Evolutionary conservation across 1,139 yeast genomes (phyloP).

Genomic region (Groenewaldozyma sp.): DNA sequence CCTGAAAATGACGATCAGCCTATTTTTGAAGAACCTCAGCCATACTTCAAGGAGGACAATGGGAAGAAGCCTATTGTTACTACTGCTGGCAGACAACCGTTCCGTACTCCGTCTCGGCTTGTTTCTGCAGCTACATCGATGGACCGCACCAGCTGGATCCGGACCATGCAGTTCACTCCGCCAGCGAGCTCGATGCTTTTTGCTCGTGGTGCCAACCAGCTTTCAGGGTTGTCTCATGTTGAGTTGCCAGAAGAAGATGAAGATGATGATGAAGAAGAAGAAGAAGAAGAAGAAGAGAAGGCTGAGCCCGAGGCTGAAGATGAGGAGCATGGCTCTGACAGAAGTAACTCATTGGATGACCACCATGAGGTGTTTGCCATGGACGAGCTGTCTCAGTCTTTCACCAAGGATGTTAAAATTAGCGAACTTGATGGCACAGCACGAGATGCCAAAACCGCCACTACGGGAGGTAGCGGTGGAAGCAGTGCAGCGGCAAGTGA

Average conservation of each 20-base stretch:
- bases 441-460: neutral
- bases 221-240: slow-evolving; percentile 8
- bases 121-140: slow-evolving; percentile 12
- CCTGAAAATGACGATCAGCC: slow-evolving; percentile 12
- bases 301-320: slow-evolving; percentile 3
- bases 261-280: slow-evolving; percentile 12
- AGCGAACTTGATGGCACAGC: neutral
- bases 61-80: slow-evolving; percentile 19
- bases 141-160: slow-evolving; percentile 22
- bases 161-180: slow-evolving; percentile 33
- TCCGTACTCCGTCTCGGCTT: slow-evolving; percentile 31
- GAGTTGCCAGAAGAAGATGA: neutral
- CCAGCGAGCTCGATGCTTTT: slow-evolving; percentile 15
- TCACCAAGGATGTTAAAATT: too few relatives aligned
- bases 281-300: slow-evolving; percentile 10
- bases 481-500: neutral
- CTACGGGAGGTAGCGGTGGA: neutral
- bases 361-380: slow-evolving; percentile 22
- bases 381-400: slow-evolving; percentile 16
- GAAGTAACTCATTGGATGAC: too few relatives aligned
- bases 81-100: slow-evolving; percentile 33
- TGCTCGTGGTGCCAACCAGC: slow-evolving; percentile 4
- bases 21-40: slow-evolving; percentile 17
- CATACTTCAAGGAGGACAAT: too few relatives aligned
- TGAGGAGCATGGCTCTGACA: slow-evolving; percentile 8